Conservation (phyloP, 768 basidiomycete genomes). For the Phylloporus arenicola region DNA sequence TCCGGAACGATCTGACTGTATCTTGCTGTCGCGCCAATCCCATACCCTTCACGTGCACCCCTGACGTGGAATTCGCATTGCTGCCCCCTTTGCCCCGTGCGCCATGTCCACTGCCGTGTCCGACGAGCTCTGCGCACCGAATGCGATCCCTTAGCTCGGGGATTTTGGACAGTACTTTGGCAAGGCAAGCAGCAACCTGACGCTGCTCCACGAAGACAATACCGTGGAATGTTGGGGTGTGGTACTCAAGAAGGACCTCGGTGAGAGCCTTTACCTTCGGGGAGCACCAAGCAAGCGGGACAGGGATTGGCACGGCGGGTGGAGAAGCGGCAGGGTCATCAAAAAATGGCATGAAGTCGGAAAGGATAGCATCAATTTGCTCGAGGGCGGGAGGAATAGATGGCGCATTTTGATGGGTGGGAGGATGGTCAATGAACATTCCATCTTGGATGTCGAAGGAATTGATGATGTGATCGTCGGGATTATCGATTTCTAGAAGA, state of each 20-base stretch:
- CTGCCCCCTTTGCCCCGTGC: constrained; percentile 17
- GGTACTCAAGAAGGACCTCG: constrained; percentile 52
- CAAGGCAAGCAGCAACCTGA: constrained; percentile 67
- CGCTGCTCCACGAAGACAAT: constrained; percentile 88
- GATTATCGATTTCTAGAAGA: constrained; percentile 25
- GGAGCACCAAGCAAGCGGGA: constrained; percentile 61
- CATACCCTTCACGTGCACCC: constrained; percentile 46
- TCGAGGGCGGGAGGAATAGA: constrained; percentile 38
- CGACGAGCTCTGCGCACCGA: constrained; percentile 61
- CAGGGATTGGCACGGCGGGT: constrained; percentile 33
- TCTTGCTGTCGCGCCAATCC: constrained; percentile 49
- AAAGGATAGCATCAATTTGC: constrained; percentile 47
- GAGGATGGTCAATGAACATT: constrained; percentile 28
- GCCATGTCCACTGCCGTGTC: constrained; percentile 48
- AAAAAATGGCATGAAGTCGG: constrained; percentile 38
- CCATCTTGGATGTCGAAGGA: constrained; percentile 13
- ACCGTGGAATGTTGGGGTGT: constrained; percentile 59
- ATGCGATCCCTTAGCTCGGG: constrained; percentile 54
- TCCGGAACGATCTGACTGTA: constrained; percentile 60
- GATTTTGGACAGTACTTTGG: constrained; percentile 56
- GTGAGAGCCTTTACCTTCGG: constrained; percentile 66
- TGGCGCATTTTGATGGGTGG: constrained; percentile 12
- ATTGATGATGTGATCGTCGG: constrained; percentile 14
- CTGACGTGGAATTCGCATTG: constrained; percentile 18
- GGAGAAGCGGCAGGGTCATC: constrained; percentile 25